These are phyloP conservation scores for Sesbania bispinosa DNA, from an alignment of 306 rosid species.

Conservation along the genomic window DNA sequence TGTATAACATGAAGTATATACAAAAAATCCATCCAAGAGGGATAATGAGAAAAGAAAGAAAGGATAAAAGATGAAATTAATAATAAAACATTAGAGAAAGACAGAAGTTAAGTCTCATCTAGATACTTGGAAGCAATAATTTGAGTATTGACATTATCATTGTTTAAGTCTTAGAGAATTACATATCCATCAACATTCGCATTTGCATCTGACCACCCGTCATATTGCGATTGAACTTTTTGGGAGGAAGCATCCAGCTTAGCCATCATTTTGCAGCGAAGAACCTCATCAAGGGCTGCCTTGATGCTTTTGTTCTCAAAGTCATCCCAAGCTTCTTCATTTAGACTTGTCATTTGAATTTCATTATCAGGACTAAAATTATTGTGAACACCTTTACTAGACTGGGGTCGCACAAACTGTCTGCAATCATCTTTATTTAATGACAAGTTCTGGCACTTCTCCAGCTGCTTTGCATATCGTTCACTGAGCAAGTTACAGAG, in stretches of 20 bases:
- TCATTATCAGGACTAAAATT: slow-evolving; percentile 26
- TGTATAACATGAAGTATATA: slow-evolving; percentile 2
- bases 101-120: not conserved
- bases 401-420: slow-evolving; percentile 37
- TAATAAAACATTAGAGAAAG: not conserved
- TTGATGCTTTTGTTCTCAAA: slow-evolving; percentile 56
- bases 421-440: slow-evolving; percentile 43
- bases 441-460: slow-evolving; percentile 41
- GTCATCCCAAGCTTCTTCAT: slow-evolving; percentile 79
- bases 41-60: not conserved
- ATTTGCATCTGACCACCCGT: slow-evolving; percentile 50
- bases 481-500: slow-evolving; percentile 79
- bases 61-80: not conserved
- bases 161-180: slow-evolving; percentile 29
- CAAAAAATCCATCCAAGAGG: not conserved
- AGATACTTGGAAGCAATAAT: not conserved
- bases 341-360: slow-evolving; percentile 30
- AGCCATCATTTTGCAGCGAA: slow-evolving; percentile 64
- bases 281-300: slow-evolving; percentile 71
- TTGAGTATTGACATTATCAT: no score
- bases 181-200: slow-evolving; percentile 44
- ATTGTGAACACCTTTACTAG: slow-evolving; percentile 30
- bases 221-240: slow-evolving; percentile 44
- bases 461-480: slow-evolving; percentile 61
- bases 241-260: slow-evolving; percentile 53